Percentiles rank a stretch among this genome's conserved stretches.
These are phyloP conservation scores for Fraxinus americana DNA, from an alignment of 257 asterid genomes.

Conservation along the genomic window DNA sequence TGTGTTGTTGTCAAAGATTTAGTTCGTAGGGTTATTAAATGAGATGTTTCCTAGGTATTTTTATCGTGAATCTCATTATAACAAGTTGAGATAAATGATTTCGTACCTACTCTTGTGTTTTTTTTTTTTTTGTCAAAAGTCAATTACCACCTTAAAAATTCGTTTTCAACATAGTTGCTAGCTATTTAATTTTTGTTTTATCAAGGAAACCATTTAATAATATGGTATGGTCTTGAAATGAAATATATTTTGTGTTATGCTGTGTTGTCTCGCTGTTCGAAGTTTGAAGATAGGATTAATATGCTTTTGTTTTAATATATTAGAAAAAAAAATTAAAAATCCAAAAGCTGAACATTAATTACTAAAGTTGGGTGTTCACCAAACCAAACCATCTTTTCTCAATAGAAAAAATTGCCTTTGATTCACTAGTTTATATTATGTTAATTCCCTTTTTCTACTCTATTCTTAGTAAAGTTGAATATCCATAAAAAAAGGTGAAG, in stretches of 20 bases:
- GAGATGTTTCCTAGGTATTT: too few species aligned
- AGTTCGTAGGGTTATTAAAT: too few species aligned
- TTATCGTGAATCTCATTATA: not conserved
- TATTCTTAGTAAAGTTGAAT: not conserved
- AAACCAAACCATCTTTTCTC: not conserved
- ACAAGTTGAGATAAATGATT: too few species aligned
- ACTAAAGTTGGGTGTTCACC: not conserved
- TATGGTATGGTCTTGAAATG: too few species aligned
- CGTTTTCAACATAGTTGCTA: not conserved
- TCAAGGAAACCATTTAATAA: too few species aligned
- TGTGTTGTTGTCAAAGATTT: not conserved
- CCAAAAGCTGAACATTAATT: not conserved
- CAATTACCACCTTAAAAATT: not conserved
- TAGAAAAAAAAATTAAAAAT: not conserved
- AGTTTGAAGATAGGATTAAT: too few species aligned
- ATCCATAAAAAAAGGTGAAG: not conserved
- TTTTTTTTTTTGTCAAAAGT: not conserved
- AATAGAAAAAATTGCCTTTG: not conserved
- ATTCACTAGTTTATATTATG: not conserved
- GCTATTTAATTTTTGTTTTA: too few species aligned
- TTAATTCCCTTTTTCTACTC: not conserved
- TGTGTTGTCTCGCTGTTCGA: too few species aligned
- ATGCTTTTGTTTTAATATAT: too few species aligned
- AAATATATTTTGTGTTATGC: too few species aligned
- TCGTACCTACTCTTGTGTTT: too few species aligned